These are phyloP conservation scores for Allium sativum DNA, from an alignment of 106 monocot species.

Conservation along the genomic window DNA sequence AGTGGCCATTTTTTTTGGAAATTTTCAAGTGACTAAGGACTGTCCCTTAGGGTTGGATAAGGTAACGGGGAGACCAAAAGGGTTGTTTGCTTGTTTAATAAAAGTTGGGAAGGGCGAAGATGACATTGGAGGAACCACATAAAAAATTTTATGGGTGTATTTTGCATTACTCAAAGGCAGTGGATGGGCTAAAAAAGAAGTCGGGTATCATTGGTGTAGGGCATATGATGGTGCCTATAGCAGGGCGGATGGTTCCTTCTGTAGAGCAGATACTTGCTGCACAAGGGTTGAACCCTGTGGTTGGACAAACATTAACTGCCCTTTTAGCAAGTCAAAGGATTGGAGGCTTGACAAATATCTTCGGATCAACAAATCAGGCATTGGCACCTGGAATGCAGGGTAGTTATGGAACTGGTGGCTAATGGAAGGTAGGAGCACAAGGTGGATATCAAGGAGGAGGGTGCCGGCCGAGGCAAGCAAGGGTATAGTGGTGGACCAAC, in stretches of 20 bases:
- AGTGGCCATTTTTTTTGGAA: slow-evolving; percentile 55
- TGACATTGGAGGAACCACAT: slow-evolving; percentile 79
- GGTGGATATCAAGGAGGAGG: no score
- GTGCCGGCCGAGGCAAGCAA: no score
- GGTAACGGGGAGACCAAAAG: slow-evolving; percentile 58
- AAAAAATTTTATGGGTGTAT: slow-evolving; percentile 81
- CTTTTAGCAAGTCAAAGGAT: slow-evolving; percentile 37
- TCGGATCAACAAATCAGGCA: slow-evolving; percentile 23
- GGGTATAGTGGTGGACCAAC: no score
- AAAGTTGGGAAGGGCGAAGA: slow-evolving; percentile 52
- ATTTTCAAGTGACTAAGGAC: slow-evolving; percentile 82
- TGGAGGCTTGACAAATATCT: slow-evolving; percentile 33
- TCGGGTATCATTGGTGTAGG: slow-evolving; percentile 16
- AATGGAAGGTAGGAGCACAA: no score
- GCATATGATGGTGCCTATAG: slow-evolving; percentile 42
- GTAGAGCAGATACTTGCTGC: not conserved
- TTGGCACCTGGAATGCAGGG: no score
- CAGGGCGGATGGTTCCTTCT: slow-evolving; percentile 19
- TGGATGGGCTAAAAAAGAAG: slow-evolving; percentile 59
- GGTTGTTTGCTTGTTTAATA: slow-evolving; percentile 69
- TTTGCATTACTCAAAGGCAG: slow-evolving; percentile 77
- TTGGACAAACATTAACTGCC: slow-evolving; percentile 56
- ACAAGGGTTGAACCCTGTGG: slow-evolving; percentile 31
- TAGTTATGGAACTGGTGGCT: no score
- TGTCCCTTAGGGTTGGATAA: slow-evolving; percentile 80